Percentiles rank a stretch among this genome's conserved stretches.
phyloP scores from a whole-genome alignment of 371 early-diverging fungal species.

The Apophysomyces trapeziformis region DNA sequence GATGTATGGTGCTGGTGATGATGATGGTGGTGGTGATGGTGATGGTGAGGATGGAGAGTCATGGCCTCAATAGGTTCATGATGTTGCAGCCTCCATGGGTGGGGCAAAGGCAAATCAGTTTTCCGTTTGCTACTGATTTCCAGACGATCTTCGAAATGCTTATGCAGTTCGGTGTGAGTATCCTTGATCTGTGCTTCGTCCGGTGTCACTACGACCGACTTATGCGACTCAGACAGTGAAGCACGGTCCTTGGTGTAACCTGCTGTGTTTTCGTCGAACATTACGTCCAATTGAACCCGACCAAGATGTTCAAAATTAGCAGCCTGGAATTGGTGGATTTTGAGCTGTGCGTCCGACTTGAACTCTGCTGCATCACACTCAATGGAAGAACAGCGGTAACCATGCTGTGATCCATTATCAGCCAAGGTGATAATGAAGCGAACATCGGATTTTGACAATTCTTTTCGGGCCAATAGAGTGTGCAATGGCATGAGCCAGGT shows the following conservation, averaged over 20 bases:
- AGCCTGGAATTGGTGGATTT: slow-evolving; percentile 44
- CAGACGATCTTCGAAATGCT: background rate
- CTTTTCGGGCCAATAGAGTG: slow-evolving; percentile 33
- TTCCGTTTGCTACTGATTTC: background rate
- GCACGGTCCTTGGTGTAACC: slow-evolving; percentile 31
- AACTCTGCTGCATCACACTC: slow-evolving; percentile 42
- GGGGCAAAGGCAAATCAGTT: background rate
- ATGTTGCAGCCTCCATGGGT: background rate
- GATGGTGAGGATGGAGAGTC: background rate
- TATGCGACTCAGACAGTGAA: slow-evolving; percentile 18
- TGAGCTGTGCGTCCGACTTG: slow-evolving; percentile 43
- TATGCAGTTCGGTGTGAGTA: background rate
- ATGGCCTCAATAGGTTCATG: background rate
- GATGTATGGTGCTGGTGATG: slow-evolving; percentile 5
- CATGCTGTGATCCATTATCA: slow-evolving; percentile 15
- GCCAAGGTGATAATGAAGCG: slow-evolving; percentile 25
- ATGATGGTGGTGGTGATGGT: slow-evolving; percentile 12
- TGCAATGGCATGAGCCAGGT: slow-evolving; percentile 65
- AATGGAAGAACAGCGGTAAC: slow-evolving; percentile 22
- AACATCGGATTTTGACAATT: slow-evolving; percentile 28
- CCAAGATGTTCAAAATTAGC: slow-evolving; percentile 35
- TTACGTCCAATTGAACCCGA: slow-evolving; percentile 36
- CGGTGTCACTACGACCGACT: slow-evolving; percentile 3
- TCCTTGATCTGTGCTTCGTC: slow-evolving; percentile 6
- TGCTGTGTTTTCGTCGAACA: slow-evolving; percentile 40